Percentiles rank a stretch among this genome's conserved stretches.
Evolutionary conservation across 352 stramenopile genomes (phyloP).

Genomic region (Pythium rhizo-oryzae): DNA sequence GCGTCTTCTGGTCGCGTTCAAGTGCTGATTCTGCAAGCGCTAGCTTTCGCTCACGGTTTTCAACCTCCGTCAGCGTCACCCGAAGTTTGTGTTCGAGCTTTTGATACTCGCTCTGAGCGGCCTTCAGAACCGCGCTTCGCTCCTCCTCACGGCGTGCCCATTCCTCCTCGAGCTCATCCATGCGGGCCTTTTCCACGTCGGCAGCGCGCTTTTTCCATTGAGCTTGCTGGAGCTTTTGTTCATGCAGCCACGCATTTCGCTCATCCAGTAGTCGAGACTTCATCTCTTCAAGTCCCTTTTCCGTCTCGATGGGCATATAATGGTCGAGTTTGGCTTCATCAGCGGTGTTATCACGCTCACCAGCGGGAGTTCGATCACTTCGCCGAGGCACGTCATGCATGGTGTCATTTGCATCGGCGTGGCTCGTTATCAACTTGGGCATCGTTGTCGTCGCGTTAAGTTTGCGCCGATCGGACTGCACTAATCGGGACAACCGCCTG

Average conservation of each 20-base stretch:
- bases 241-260: slow-evolving; percentile 43
- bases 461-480: background rate
- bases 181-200: slow-evolving; percentile 60
- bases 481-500: slow-evolving; percentile 11
- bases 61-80: slow-evolving; percentile 54
- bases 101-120: slow-evolving; percentile 70
- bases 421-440: background rate
- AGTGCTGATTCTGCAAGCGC: slow-evolving; percentile 49
- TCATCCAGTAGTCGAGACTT: slow-evolving; percentile 42
- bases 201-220: slow-evolving; percentile 61
- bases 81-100: slow-evolving; percentile 63
- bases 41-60: slow-evolving; percentile 64
- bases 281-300: slow-evolving; percentile 30
- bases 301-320: background rate
- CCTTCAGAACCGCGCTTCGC: slow-evolving; percentile 49
- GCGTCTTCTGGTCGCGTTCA: slow-evolving; percentile 57
- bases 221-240: slow-evolving; percentile 49
- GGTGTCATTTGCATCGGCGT: background rate
- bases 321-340: background rate
- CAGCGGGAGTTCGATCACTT: background rate
- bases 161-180: slow-evolving; percentile 79
- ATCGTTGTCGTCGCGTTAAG: background rate
- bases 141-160: slow-evolving; percentile 82
- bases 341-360: background rate
- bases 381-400: background rate